These are phyloP conservation scores for Podaxis mareebaensis DNA, from an alignment of 768 basidiomycete species.

Conservation along the genomic window DNA sequence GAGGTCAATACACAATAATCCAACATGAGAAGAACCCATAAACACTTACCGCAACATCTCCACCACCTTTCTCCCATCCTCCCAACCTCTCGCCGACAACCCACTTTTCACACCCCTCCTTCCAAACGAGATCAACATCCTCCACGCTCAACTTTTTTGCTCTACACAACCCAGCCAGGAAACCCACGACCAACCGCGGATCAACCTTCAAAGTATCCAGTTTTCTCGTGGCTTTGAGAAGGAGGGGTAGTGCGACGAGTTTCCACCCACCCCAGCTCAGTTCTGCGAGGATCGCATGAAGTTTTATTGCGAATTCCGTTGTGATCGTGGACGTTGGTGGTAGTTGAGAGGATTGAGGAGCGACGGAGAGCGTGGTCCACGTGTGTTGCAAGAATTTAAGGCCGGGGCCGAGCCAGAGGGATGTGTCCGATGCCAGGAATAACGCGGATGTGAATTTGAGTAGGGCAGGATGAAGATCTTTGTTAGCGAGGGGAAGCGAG, in stretches of 20 bases:
- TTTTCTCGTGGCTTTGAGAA: slow-evolving; percentile 49
- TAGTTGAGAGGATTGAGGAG: background rate
- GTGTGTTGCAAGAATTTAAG: slow-evolving; percentile 55
- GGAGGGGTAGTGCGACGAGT: slow-evolving; percentile 57
- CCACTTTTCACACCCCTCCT: slow-evolving; percentile 52
- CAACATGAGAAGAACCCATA: background rate
- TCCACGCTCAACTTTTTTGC: slow-evolving; percentile 45
- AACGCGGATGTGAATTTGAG: slow-evolving; percentile 41
- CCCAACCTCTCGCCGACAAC: slow-evolving; percentile 39
- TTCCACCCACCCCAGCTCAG: slow-evolving; percentile 80
- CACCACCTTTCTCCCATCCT: slow-evolving; percentile 39
- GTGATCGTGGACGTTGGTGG: slow-evolving; percentile 15
- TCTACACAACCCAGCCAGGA: slow-evolving; percentile 50
- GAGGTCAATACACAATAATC: background rate
- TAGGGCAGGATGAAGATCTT: slow-evolving; percentile 29
- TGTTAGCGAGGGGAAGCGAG: slow-evolving; percentile 28
- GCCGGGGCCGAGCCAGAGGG: slow-evolving; percentile 52
- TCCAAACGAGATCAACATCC: slow-evolving; percentile 63
- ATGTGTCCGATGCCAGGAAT: slow-evolving; percentile 44
- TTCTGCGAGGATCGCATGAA: slow-evolving; percentile 64
- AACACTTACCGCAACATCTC: slow-evolving; percentile 40
- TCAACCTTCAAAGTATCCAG: slow-evolving; percentile 41
- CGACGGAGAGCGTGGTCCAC: slow-evolving; percentile 32
- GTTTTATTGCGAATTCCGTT: slow-evolving; percentile 45
- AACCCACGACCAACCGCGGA: slow-evolving; percentile 37